Evolutionary conservation across 139 green algal genomes (phyloP).

Genomic region (Raphidocelis subcapitata): DNA sequence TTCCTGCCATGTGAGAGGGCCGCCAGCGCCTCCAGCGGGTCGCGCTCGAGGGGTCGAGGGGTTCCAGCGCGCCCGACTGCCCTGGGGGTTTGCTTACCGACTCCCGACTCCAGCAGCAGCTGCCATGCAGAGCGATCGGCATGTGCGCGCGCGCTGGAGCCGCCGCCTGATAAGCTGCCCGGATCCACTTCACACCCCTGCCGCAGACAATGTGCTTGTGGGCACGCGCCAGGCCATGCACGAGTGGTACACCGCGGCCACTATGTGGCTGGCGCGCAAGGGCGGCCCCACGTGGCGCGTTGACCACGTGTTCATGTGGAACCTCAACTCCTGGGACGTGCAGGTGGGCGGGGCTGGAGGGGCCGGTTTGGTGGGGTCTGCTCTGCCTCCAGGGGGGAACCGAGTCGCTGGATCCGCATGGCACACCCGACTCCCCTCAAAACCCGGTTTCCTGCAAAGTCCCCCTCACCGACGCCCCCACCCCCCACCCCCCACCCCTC

Average conservation of each 20-base stretch:
- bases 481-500: no score
- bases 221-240: conserved; percentile 1
- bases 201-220: neutral
- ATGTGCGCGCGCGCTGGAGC: no score
- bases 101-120: no score
- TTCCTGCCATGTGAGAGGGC: neutral
- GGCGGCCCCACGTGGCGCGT: conserved; percentile 35
- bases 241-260: conserved; percentile 30
- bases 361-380: neutral
- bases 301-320: conserved; percentile 46
- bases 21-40: no score
- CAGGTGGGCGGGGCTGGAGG: conserved; percentile 10
- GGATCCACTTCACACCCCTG: no score
- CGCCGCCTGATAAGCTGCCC: no score
- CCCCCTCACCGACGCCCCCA: neutral
- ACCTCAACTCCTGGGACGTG: conserved; percentile 44
- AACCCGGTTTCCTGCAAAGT: neutral
- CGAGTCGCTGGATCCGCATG: neutral
- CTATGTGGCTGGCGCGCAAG: conserved; percentile 30
- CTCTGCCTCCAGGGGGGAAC: neutral
- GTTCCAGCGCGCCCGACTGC: no score
- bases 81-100: no score
- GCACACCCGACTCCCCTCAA: neutral
- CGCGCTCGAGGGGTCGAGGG: no score
- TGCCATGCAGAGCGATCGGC: no score